A percentile compares a stretch with the other conserved stretches of the same genome.
Evolutionary conservation across 164 flowering plant genomes (phyloP).

Genomic region (Kalanchoe fedtschenkoi): DNA sequence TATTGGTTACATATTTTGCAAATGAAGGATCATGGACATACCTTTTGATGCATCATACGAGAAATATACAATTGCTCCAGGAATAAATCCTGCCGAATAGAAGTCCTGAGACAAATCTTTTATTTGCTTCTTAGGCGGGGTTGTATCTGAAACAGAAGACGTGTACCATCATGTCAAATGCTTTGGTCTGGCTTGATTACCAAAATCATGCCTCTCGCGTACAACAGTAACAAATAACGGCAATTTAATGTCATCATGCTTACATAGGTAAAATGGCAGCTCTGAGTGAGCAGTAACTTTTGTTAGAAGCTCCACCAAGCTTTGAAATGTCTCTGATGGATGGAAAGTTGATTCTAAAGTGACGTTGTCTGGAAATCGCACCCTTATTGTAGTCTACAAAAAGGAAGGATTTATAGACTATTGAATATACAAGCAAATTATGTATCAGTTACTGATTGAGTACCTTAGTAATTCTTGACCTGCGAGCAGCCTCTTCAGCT

Average conservation of each 20-base stretch:
- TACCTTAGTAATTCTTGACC: conserved; percentile 75
- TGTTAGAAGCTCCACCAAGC: conserved; percentile 55
- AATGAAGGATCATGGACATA: conserved; percentile 12
- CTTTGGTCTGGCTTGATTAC: background rate
- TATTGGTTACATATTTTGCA: background rate
- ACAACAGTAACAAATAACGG: no score
- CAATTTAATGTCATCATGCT: conserved; percentile 6
- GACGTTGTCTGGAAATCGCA: conserved; percentile 81
- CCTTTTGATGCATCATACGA: conserved; percentile 66
- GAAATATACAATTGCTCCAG: conserved; percentile 92
- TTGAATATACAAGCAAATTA: background rate
- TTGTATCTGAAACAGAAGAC: conserved; percentile 53
- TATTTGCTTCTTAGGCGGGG: conserved; percentile 84
- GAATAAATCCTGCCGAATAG: conserved; percentile 76
- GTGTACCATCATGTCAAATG: background rate
- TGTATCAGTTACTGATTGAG: background rate
- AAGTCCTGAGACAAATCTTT: conserved; percentile 68
- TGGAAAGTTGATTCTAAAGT: conserved; percentile 77
- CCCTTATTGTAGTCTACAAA: conserved; percentile 60
- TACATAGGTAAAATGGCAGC: conserved; percentile 75
- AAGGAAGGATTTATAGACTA: background rate
- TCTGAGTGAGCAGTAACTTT: conserved; percentile 68
- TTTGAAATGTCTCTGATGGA: conserved; percentile 72
- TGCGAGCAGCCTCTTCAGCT: conserved; percentile 83
- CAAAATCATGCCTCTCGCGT: background rate